phyloP scores from a whole-genome alignment of 441 rosid species.

The Eutrema salsugineum region DNA sequence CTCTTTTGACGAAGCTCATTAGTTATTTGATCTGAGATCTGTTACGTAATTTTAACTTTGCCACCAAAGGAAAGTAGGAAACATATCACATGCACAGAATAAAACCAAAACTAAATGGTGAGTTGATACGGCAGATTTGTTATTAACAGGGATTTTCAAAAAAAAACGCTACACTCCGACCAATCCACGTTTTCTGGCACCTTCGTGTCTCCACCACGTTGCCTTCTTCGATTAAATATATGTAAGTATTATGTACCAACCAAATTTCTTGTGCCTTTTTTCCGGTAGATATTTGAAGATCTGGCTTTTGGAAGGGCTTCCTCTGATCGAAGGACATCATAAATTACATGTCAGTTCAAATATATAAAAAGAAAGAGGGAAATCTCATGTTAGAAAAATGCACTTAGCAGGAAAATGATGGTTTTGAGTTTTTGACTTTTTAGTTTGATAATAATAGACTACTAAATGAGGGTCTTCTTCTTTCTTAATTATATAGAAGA shows the following conservation, averaged over 20 bases:
- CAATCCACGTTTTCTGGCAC: conserved; percentile 27
- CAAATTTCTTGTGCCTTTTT: background rate
- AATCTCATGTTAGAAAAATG: background rate
- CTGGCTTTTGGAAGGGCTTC: background rate
- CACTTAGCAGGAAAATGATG: background rate
- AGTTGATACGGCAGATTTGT: conserved; percentile 7
- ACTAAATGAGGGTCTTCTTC: background rate
- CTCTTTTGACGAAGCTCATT: background rate
- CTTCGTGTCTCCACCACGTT: conserved; percentile 24
- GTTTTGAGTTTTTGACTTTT: background rate
- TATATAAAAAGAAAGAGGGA: background rate
- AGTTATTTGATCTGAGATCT: background rate
- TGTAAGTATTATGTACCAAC: background rate
- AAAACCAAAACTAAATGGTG: background rate
- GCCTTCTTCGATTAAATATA: background rate
- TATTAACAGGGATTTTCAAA: background rate
- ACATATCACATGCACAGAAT: conserved; percentile 23
- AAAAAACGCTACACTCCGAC: conserved; percentile 4
- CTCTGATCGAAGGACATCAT: background rate
- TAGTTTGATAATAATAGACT: background rate
- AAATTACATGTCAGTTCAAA: background rate
- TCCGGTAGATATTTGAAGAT: background rate
- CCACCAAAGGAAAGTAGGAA: background rate
- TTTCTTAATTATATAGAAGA: background rate
- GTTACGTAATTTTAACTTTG: background rate